Conservation (phyloP, 768 basidiomycete genomes). For the Termitomyces heimii region DNA sequence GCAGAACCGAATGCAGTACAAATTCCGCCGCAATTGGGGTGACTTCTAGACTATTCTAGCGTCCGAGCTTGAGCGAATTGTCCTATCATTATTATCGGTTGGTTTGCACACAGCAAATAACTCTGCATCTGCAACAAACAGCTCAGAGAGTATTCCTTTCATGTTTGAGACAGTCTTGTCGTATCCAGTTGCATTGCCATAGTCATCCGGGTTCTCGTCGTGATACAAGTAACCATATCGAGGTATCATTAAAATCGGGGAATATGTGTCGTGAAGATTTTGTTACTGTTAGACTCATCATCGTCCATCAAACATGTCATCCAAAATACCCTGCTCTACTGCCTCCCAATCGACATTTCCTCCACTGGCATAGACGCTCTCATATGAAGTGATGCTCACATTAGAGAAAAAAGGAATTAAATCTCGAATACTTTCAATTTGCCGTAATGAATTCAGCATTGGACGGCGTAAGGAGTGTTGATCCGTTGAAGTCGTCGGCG, state of each 20-base stretch:
- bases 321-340: conserved; percentile 74
- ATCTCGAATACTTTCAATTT: conserved; percentile 81
- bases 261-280: conserved; percentile 5
- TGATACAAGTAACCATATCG: not conserved
- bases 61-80: not conserved
- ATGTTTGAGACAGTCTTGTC: not conserved
- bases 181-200: not conserved
- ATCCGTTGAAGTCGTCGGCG: conserved; percentile 25
- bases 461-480: conserved; percentile 62
- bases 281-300: conserved; percentile 28
- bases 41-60: conserved; percentile 52
- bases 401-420: conserved; percentile 88
- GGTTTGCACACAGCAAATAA: not conserved
- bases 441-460: conserved; percentile 57
- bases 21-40: conserved; percentile 84
- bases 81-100: not conserved
- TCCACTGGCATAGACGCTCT: conserved; percentile 80
- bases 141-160: not conserved
- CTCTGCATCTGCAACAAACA: not conserved
- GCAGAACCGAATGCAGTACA: conserved; percentile 73
- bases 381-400: conserved; percentile 84
- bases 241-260: conserved; percentile 13
- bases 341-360: conserved; percentile 86
- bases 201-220: not conserved
- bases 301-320: conserved; percentile 88